A percentile compares a stretch with the other conserved stretches of the same genome.
phyloP scores from a whole-genome alignment of 1,284 basidiomycete genomes.

The Pseudozyma sp. region DNA sequence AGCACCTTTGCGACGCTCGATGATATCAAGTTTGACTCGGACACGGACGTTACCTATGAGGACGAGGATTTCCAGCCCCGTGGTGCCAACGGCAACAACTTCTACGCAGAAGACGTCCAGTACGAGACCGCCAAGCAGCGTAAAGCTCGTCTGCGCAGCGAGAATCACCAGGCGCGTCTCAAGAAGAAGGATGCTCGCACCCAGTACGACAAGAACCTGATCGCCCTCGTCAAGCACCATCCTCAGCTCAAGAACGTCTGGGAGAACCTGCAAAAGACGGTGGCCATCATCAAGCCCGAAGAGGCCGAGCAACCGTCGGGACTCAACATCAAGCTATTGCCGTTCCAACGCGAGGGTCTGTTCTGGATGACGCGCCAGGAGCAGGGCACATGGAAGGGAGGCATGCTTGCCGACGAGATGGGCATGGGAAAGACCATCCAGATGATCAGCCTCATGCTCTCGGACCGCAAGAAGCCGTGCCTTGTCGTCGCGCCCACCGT shows the following conservation, averaged over 20 bases:
- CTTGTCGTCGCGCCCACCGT: slow-evolving; percentile 91
- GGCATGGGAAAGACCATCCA: slow-evolving; percentile 99
- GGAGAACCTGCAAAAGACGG: slow-evolving; percentile 78
- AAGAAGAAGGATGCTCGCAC: slow-evolving; percentile 41
- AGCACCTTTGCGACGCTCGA: slow-evolving; percentile 27
- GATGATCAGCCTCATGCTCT: slow-evolving; percentile 88
- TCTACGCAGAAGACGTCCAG: slow-evolving; percentile 37
- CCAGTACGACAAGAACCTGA: slow-evolving; percentile 40
- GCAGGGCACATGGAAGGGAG: slow-evolving; percentile 85
- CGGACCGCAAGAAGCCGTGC: slow-evolving; percentile 82
- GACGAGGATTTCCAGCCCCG: slow-evolving; percentile 26
- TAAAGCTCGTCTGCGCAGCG: slow-evolving; percentile 38
- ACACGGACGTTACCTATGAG: slow-evolving; percentile 27
- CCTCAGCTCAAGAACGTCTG: slow-evolving; percentile 84
- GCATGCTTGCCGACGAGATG: slow-evolving; percentile 89
- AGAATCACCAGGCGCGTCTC: slow-evolving; percentile 38
- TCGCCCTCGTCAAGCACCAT: slow-evolving; percentile 67
- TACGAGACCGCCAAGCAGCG: slow-evolving; percentile 64
- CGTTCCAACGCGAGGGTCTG: slow-evolving; percentile 88
- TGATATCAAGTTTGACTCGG: slow-evolving; percentile 23
- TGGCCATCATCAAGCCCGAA: slow-evolving; percentile 74
- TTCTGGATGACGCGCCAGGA: slow-evolving; percentile 98
- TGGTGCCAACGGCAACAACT: slow-evolving; percentile 20
- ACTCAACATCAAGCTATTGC: slow-evolving; percentile 74
- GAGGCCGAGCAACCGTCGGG: slow-evolving; percentile 77